Evolutionary conservation across 352 stramenopile genomes (phyloP), one percentile per base, ranked within the genome.

Genomic region (Pythium insidiosum): DNA sequence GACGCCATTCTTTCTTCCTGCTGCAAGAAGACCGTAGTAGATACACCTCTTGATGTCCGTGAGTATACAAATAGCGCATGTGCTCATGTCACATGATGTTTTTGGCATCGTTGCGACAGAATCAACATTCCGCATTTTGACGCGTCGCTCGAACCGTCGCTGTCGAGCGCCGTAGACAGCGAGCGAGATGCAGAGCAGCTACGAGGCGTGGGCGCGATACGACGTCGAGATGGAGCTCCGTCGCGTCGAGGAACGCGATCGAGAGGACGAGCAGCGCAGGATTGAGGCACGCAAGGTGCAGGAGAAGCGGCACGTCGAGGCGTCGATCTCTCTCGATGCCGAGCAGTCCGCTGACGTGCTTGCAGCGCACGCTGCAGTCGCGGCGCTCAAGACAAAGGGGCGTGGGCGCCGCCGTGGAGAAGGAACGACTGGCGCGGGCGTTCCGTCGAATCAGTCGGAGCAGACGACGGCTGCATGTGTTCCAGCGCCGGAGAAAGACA

Each of bases 221-320:
- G 73, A 88, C 52, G 76, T 84, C 21, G 76, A 88, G 23, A 58
- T 66, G 33, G 76, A 84, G 49, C 61, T 88, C 13, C 57, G 50
- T 58, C 68, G 56, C 43, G 62, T 84, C 38, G 73, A 88, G 25
- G 28, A 62, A 34, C 42, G 43, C 20, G 58, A 71, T 34, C 40
- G 69, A 15, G 58, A 51, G 35, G 50, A 68, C 36, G 38, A 60
- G 37, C 45, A 41, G 22, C 4, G 0, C 26, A 34, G 37, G n/a
- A 13, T 48, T 5, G 43, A 56, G 29, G 29, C 63, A 29, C 56
- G 60, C 39, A 69, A 77, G 38, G 21, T 42, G 33, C 49, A 50
- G 11, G 68, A 65, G 24, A 84, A 85, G 56, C 63, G 71, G 40
- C 53, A 28, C 29, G 58, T 82, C 12, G 76, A 88, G 36, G 63